A percentile compares a stretch with the other conserved stretches of the same genome.
Evolutionary conservation across 352 stramenopile species (phyloP).

Genomic region (Pythium sukuiense): DNA sequence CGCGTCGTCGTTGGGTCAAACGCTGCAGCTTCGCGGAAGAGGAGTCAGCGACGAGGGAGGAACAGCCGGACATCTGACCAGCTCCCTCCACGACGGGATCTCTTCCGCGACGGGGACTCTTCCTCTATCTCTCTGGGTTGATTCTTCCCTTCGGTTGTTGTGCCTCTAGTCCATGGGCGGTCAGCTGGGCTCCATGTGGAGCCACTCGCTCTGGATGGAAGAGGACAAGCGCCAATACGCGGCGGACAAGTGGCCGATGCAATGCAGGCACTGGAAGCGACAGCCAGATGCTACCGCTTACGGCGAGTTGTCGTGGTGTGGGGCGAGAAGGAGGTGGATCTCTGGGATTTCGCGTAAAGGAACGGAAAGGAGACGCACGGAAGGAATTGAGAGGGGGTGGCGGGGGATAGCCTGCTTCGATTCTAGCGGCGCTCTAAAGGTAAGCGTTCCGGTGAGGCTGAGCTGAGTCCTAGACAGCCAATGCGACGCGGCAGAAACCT

Average conservation of each 20-base stretch:
- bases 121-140: neutral
- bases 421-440: too few relatives aligned
- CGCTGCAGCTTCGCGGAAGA: slow-evolving; percentile 1
- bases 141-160: neutral
- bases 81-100: neutral
- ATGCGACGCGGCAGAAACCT: neutral
- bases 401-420: too few relatives aligned
- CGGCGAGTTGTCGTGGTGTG: neutral
- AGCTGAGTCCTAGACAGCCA: neutral
- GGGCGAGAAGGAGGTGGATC: neutral
- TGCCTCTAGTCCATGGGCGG: neutral
- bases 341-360: neutral
- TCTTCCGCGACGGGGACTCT: neutral
- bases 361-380: neutral
- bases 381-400: neutral
- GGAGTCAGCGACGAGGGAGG: slow-evolving; percentile 12
- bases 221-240: neutral
- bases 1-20: slow-evolving; percentile 7
- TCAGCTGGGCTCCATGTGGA: slow-evolving; percentile 3
- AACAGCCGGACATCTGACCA: slow-evolving; percentile 28
- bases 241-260: neutral
- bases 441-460: neutral
- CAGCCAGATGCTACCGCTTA: neutral
- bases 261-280: neutral
- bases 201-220: slow-evolving; percentile 3